Evolutionary conservation across 441 rosid genomes (phyloP), one percentile per base, ranked within the genome.

Genomic region (Populus hybrid): DNA sequence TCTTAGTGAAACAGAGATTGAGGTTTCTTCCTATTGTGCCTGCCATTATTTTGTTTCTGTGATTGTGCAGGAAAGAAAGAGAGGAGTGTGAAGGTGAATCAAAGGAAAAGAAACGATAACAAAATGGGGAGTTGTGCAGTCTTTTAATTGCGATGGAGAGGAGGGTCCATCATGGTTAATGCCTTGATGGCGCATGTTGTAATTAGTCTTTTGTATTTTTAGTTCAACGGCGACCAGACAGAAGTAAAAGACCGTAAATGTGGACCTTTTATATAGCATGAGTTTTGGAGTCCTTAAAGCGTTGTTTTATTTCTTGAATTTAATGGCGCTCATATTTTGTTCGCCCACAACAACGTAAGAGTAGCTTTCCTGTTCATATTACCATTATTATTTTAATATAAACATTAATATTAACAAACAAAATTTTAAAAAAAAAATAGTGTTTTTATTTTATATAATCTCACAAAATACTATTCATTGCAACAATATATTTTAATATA

Each of bases 1-100:
- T 81, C 77, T 82, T 28, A 67, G 24, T 85, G 89, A 93, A 91
- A 80, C 96, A 89, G 20, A 84, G 86, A 77, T 86, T 86, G 35
- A 93, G 93, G 40, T 88, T 91, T 83, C 82, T 91, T 35, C 85
- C 82, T 0, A 87, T 30, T 5, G 86, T 67, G 70, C 70, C 81
- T 12, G 94, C 85, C 92, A 90, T 90, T 79, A 68, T 69, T 40
- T 50, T 30, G 4, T 26, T 42, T 46, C n/a, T 71, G 14, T 18
- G 77, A 14, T 21, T 5, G 4, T 23, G 76, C 24, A 69, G 36
- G 59, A 67, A 68, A 75, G 54, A 67, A 68, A 75, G 64, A 46
- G 69, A 24, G 42, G 26, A 38, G 2, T 4, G 10, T 8, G n/a
- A 3, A 30, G n/a, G 73, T 35, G 8, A 34, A 50, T 16, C 10